Conservation (phyloP, 345 rosid genomes). For the Bretschneidera sinensis region DNA sequence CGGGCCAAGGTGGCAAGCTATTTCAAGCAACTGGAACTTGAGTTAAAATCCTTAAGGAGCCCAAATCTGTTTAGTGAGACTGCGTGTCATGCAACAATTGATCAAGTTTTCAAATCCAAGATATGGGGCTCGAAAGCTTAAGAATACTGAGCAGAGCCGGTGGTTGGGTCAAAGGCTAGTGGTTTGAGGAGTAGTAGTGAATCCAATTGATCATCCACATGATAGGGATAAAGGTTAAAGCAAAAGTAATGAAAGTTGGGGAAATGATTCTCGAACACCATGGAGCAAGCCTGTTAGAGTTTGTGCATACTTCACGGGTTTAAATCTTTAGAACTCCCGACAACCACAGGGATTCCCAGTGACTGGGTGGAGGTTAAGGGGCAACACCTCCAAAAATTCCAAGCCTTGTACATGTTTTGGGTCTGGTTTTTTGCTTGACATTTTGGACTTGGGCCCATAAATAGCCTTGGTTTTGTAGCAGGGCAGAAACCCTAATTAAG, state of each 20-base stretch:
- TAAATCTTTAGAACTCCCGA: too few species aligned
- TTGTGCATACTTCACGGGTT: too few species aligned
- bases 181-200: constrained; percentile 65
- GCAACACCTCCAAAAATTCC: too few species aligned
- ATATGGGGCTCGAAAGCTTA: constrained; percentile 42
- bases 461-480: too few species aligned
- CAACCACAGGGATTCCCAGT: too few species aligned
- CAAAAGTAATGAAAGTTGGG: constrained; percentile 53
- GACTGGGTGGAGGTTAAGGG: too few species aligned
- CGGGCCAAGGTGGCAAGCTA: constrained; percentile 60
- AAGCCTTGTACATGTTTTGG: too few species aligned
- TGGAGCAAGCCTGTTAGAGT: constrained; percentile 91
- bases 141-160: constrained; percentile 64
- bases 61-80: constrained; percentile 37
- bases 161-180: constrained; percentile 65
- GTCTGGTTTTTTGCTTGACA: too few species aligned
- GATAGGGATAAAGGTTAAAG: constrained; percentile 71
- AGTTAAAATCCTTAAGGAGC: constrained; percentile 67
- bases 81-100: constrained; percentile 61
- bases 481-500: too few species aligned
- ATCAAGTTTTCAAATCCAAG: constrained; percentile 48
- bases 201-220: constrained; percentile 67
- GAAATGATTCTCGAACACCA: constrained; percentile 48
- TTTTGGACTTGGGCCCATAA: too few species aligned
- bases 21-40: constrained; percentile 58